Evolutionary conservation across 2,329 filamentous ascomycete species (phyloP).

Genomic region (Blastomyces parvus): DNA sequence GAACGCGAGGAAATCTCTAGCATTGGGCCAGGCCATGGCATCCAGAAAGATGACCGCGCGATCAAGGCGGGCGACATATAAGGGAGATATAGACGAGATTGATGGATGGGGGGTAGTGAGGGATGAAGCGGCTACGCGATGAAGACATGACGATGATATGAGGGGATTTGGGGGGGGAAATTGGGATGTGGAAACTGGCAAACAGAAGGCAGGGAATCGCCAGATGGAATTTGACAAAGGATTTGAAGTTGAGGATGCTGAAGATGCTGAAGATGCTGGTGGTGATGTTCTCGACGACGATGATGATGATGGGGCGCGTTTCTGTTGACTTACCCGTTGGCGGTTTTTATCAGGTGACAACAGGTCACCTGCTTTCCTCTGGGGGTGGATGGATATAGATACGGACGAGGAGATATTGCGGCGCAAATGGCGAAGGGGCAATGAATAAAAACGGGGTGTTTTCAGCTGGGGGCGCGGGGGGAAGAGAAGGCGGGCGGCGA

Average conservation of each 20-base stretch:
- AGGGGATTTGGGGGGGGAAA: not conserved
- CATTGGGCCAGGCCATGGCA: not conserved
- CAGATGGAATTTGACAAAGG: too few species aligned
- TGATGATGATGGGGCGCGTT: not conserved
- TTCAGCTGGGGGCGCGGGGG: too few species aligned
- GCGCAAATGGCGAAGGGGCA: not conserved
- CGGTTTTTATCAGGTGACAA: conserved; percentile 38
- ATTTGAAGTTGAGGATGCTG: not conserved
- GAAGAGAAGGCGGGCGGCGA: too few species aligned
- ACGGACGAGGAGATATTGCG: not conserved
- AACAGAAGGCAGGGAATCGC: not conserved
- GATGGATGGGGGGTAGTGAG: not conserved
- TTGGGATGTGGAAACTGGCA: not conserved
- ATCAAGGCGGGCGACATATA: not conserved
- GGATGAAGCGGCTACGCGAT: not conserved
- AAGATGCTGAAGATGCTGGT: not conserved
- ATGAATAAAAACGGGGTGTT: not conserved
- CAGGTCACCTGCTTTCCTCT: conserved; percentile 33
- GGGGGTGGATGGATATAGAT: conserved; percentile 25
- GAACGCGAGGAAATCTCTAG: not conserved
- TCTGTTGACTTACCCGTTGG: not conserved
- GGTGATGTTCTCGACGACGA: not conserved
- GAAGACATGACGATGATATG: not conserved
- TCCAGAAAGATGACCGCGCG: not conserved
- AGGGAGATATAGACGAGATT: not conserved